A percentile compares a stretch with the other conserved stretches of the same genome.
Conservation (phyloP, 805 yeast genomes). For the Barnettozyma siamensis region DNA sequence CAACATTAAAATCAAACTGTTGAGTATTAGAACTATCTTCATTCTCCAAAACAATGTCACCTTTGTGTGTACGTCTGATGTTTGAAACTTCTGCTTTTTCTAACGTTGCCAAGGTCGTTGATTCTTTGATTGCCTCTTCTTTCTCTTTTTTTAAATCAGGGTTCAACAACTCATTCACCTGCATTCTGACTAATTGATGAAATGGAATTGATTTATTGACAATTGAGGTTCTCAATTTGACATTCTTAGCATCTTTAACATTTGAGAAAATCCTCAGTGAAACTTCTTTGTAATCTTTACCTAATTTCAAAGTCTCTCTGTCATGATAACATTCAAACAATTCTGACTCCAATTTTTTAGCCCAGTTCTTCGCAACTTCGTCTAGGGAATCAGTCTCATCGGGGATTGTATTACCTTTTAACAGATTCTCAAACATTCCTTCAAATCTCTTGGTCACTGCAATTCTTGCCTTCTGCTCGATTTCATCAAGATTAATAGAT, state of each 20-base stretch:
- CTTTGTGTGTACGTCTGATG: slow-evolving; percentile 78
- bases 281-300: slow-evolving; percentile 49
- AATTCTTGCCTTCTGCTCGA: slow-evolving; percentile 25
- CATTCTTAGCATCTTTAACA: slow-evolving; percentile 53
- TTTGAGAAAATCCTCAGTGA: slow-evolving; percentile 61
- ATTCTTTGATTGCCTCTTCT: slow-evolving; percentile 62
- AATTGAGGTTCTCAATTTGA: slow-evolving; percentile 51
- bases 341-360: slow-evolving; percentile 46
- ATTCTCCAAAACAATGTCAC: slow-evolving; percentile 73
- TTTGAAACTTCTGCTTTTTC: slow-evolving; percentile 55
- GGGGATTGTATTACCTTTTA: slow-evolving; percentile 28
- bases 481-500: slow-evolving; percentile 3
- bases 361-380: slow-evolving; percentile 38
- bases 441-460: slow-evolving; percentile 43
- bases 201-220: slow-evolving; percentile 48
- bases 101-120: slow-evolving; percentile 62
- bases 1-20: slow-evolving; percentile 27
- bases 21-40: slow-evolving; percentile 26
- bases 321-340: slow-evolving; percentile 36
- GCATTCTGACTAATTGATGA: slow-evolving; percentile 53
- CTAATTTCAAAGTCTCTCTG: slow-evolving; percentile 17
- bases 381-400: slow-evolving; percentile 28
- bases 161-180: slow-evolving; percentile 71
- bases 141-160: slow-evolving; percentile 70
- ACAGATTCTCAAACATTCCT: slow-evolving; percentile 42